Evolutionary conservation across 2,329 filamentous ascomycete species (phyloP).

Genomic region (Periglandula ipomoeae): DNA sequence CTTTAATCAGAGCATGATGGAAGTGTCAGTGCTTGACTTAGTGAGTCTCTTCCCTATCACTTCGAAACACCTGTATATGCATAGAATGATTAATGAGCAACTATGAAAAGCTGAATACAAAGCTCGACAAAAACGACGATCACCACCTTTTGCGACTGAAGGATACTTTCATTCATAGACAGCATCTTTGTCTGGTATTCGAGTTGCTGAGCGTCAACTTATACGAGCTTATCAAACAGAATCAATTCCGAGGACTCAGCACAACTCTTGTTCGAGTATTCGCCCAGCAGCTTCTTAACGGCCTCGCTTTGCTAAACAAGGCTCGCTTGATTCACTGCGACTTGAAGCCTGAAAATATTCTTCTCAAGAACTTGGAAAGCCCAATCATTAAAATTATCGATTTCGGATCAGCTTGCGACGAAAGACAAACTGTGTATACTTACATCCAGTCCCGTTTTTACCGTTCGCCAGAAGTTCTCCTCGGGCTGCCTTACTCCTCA

Average conservation of each 20-base stretch:
- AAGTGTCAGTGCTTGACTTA: constrained; percentile 93
- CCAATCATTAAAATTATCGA: constrained; percentile 99
- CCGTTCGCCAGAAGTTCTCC: constrained; percentile 85
- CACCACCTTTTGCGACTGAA: constrained; percentile 91
- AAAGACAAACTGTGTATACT: constrained; percentile 96
- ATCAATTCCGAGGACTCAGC: constrained; percentile 94
- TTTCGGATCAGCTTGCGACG: constrained; percentile 96
- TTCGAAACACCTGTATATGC: not conserved
- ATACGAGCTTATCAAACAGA: constrained; percentile 98
- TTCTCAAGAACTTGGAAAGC: constrained; percentile 95
- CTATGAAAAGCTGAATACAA: constrained; percentile 73
- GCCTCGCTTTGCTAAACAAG: constrained; percentile 86
- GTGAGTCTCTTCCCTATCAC: constrained; percentile 33
- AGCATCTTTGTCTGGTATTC: constrained; percentile 94
- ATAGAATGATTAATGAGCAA: constrained; percentile 15
- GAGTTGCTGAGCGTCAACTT: constrained; percentile 94
- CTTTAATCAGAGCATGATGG: constrained; percentile 99
- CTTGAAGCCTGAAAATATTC: constrained; percentile 94
- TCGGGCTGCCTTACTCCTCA: constrained; percentile 95
- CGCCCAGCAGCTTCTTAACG: constrained; percentile 91
- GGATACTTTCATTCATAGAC: constrained; percentile 95
- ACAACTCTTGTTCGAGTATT: constrained; percentile 96
- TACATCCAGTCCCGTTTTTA: constrained; percentile 99
- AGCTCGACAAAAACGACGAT: constrained; percentile 98
- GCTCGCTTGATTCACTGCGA: constrained; percentile 96